Conservation (phyloP, 495 filamentous ascomycete species). For the Aspergillus ostianus region DNA sequence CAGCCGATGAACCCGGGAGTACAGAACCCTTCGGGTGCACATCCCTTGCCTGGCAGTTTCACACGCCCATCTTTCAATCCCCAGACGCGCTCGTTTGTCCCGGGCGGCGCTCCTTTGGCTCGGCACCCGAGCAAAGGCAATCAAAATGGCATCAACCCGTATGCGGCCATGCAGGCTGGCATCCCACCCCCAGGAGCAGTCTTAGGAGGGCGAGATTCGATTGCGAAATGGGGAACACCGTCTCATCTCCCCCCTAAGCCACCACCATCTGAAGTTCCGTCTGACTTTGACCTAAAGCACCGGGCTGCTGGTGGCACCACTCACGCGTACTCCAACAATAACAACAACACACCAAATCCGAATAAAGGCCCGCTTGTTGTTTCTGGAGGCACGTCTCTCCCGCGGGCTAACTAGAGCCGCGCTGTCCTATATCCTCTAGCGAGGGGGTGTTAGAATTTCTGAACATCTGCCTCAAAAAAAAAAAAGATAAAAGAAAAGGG, state of each 20-base stretch:
- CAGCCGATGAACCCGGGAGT: slow-evolving; percentile 64
- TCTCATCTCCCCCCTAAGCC: slow-evolving; percentile 55
- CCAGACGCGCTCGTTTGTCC: slow-evolving; percentile 86
- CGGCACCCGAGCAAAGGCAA: slow-evolving; percentile 33
- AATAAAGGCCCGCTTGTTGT: slow-evolving; percentile 45
- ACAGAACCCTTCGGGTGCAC: slow-evolving; percentile 54
- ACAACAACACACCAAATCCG: slow-evolving; percentile 20
- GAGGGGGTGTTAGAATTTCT: background rate
- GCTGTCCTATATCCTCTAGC: background rate
- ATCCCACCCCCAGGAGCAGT: slow-evolving; percentile 31
- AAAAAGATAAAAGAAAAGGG: background rate
- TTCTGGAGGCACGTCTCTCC: slow-evolving; percentile 32
- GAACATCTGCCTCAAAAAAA: background rate
- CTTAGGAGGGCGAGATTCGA: slow-evolving; percentile 36
- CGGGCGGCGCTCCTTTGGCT: slow-evolving; percentile 39
- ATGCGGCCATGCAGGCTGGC: slow-evolving; percentile 25
- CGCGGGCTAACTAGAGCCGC: slow-evolving; percentile 25
- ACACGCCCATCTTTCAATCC: slow-evolving; percentile 86
- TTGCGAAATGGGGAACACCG: slow-evolving; percentile 56
- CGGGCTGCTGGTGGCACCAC: slow-evolving; percentile 24
- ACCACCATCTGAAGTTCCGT: slow-evolving; percentile 51
- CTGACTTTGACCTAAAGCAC: slow-evolving; percentile 41
- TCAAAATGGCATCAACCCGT: slow-evolving; percentile 34
- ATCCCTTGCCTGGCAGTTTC: slow-evolving; percentile 79
- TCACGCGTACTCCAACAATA: slow-evolving; percentile 26